These are phyloP conservation scores for Wakefieldia striispora DNA, from an alignment of 768 basidiomycete species.

Conservation along the genomic window DNA sequence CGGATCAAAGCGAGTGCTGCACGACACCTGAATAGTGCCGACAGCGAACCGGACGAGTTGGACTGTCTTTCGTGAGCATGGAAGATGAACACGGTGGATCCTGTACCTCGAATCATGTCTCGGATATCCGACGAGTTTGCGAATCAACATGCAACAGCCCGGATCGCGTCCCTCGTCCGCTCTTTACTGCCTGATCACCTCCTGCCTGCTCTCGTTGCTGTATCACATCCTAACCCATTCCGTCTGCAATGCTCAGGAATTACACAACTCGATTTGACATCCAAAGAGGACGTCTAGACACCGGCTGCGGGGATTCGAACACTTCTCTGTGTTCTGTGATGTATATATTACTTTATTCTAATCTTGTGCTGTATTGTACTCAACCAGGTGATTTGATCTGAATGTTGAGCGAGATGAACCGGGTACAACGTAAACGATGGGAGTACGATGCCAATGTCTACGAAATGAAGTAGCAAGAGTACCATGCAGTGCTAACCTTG, in stretches of 20 bases:
- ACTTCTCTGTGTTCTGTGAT: not conserved
- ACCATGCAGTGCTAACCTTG: slow-evolving; percentile 16
- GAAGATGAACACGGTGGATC: no score
- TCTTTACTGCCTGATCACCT: not conserved
- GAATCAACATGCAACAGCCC: not conserved
- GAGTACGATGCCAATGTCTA: not conserved
- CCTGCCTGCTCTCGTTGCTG: not conserved
- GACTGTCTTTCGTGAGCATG: slow-evolving; percentile 42
- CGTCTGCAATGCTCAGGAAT: no score
- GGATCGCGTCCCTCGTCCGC: no score
- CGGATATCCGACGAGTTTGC: not conserved
- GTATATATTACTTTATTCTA: slow-evolving; percentile 7
- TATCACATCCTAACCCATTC: not conserved
- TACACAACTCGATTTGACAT: no score
- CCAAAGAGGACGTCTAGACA: not conserved
- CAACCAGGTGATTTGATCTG: no score
- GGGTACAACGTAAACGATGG: not conserved
- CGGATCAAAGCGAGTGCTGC: slow-evolving; percentile 34
- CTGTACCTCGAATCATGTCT: not conserved
- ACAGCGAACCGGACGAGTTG: slow-evolving; percentile 44
- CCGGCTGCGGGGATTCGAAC: not conserved
- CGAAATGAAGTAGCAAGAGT: not conserved
- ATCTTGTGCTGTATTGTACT: not conserved
- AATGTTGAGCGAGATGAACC: no score
- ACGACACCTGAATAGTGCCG: slow-evolving; percentile 13